These are phyloP conservation scores for Inga leiocalycina DNA, from an alignment of 306 rosid species.

Conservation along the genomic window DNA sequence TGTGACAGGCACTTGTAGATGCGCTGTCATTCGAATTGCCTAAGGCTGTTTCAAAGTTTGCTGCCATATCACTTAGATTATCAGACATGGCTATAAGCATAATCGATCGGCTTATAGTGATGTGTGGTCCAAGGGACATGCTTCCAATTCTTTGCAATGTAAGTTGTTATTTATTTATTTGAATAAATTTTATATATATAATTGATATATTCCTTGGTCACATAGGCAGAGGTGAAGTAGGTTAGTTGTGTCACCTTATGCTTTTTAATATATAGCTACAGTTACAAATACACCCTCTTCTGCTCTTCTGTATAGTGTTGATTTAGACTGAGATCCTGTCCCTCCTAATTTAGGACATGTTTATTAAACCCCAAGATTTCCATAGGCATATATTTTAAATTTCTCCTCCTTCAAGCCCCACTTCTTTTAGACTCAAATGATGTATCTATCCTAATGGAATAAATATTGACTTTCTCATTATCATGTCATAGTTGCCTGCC, in stretches of 20 bases:
- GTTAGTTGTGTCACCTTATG: slow-evolving; percentile 16
- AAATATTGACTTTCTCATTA: slow-evolving; percentile 9
- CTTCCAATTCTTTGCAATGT: slow-evolving; percentile 77
- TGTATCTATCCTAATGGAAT: not conserved
- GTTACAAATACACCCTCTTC: not conserved
- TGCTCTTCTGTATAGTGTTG: not conserved
- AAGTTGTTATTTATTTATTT: slow-evolving; percentile 16
- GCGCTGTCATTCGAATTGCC: slow-evolving; percentile 77
- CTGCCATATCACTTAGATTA: slow-evolving; percentile 55
- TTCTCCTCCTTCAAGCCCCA: not conserved
- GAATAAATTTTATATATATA: not conserved
- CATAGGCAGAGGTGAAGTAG: slow-evolving; percentile 29
- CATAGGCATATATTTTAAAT: slow-evolving; percentile 4
- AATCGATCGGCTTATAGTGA: slow-evolving; percentile 57
- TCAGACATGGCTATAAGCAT: slow-evolving; percentile 59
- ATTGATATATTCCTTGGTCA: slow-evolving; percentile 13
- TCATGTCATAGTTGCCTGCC: slow-evolving; percentile 24
- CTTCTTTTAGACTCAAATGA: slow-evolving; percentile 8
- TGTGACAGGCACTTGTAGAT: slow-evolving; percentile 64
- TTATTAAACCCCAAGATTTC: slow-evolving; percentile 14
- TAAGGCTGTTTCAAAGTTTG: slow-evolving; percentile 72
- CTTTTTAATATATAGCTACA: not conserved
- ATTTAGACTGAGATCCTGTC: slow-evolving; percentile 14
- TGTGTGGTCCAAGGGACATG: slow-evolving; percentile 83
- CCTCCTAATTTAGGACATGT: slow-evolving; percentile 4